A percentile compares a stretch with the other conserved stretches of the same genome.
phyloP scores from a whole-genome alignment of 371 early-diverging fungal species.

The Lichtheimia ornata region DNA sequence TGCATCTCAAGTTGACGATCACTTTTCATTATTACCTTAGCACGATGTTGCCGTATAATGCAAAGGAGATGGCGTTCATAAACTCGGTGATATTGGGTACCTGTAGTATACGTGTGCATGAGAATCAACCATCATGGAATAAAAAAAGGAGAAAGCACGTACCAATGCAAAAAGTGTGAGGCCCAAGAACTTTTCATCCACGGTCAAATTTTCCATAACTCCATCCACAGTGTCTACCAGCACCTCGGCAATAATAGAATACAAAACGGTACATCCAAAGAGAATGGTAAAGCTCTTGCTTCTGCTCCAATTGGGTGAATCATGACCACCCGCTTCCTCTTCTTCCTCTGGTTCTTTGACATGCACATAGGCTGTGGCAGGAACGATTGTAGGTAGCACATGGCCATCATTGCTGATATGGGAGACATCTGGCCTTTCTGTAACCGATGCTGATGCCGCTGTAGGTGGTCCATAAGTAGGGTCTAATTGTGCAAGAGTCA shows the following conservation, averaged over 20 bases:
- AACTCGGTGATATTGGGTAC: constrained; percentile 96
- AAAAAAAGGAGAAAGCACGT: neutral
- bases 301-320: constrained; percentile 92
- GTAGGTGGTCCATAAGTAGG: no score
- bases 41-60: constrained; percentile 89
- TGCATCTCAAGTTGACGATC: no score
- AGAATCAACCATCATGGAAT: no score
- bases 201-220: constrained; percentile 60
- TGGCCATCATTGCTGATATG: no score
- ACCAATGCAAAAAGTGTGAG: constrained; percentile 91
- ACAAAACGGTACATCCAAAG: constrained; percentile 81
- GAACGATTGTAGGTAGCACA: no score
- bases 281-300: constrained; percentile 79
- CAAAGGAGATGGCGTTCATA: constrained; percentile 96
- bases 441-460: no score
- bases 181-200: constrained; percentile 90
- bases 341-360: constrained; percentile 58
- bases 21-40: constrained; percentile 51
- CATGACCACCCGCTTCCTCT: constrained; percentile 79
- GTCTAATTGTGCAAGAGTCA: no score
- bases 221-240: constrained; percentile 78
- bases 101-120: constrained; percentile 5
- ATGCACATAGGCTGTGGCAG: constrained; percentile 19
- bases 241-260: constrained; percentile 87
- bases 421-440: no score